Conservation (phyloP, 2,329 filamentous ascomycete genomes). For the Pseudocercospora ulei region DNA sequence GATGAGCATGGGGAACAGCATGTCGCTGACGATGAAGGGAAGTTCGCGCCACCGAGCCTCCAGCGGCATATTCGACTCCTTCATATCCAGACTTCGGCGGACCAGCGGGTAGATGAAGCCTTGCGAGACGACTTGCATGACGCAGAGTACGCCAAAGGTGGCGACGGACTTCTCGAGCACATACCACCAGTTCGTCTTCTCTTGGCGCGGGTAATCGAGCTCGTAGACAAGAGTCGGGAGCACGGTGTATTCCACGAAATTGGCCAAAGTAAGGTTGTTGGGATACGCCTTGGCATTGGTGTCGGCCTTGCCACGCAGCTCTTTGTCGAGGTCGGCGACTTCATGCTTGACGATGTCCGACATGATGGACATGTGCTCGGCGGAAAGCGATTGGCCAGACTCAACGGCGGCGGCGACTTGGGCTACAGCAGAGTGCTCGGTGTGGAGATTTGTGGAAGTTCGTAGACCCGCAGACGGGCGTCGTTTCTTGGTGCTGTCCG, state of each 20-base stretch:
- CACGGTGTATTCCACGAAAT: slow-evolving; percentile 58
- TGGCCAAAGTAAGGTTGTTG: slow-evolving; percentile 52
- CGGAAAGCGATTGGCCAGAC: slow-evolving; percentile 50
- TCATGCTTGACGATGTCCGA: slow-evolving; percentile 57
- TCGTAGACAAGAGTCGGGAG: slow-evolving; percentile 72
- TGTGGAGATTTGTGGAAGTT: slow-evolving; percentile 38
- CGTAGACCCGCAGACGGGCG: slow-evolving; percentile 35
- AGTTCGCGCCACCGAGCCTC: slow-evolving; percentile 55
- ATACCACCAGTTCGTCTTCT: slow-evolving; percentile 63
- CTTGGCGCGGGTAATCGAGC: slow-evolving; percentile 63
- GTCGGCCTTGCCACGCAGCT: slow-evolving; percentile 55
- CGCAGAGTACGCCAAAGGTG: slow-evolving; percentile 61
- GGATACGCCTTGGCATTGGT: slow-evolving; percentile 50
- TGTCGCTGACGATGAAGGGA: slow-evolving; percentile 63
- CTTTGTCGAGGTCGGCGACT: slow-evolving; percentile 54
- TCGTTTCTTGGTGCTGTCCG: slow-evolving; percentile 17
- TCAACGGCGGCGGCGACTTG: slow-evolving; percentile 54
- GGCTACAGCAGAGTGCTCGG: slow-evolving; percentile 50
- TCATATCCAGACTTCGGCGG: slow-evolving; percentile 56
- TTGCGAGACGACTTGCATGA: slow-evolving; percentile 72
- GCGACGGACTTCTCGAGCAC: slow-evolving; percentile 62
- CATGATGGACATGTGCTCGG: slow-evolving; percentile 55
- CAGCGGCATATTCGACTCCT: slow-evolving; percentile 55
- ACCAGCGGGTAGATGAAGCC: slow-evolving; percentile 69
- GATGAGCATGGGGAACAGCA: slow-evolving; percentile 69